These are phyloP conservation scores for Hydnomerulius pinastri DNA, from an alignment of 768 basidiomycete species.

Conservation along the genomic window DNA sequence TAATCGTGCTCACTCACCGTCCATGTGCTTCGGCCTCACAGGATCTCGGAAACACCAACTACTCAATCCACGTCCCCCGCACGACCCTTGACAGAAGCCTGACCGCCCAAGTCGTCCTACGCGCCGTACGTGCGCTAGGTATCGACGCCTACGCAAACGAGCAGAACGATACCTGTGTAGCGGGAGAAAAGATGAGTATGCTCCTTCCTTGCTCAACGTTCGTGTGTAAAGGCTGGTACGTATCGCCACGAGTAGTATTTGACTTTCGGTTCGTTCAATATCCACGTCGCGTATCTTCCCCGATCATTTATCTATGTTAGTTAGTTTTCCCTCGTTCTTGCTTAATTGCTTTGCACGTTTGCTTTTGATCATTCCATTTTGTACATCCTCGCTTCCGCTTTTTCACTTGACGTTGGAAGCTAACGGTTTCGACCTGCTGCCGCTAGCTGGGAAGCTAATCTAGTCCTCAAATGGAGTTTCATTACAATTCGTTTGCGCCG, in stretches of 20 bases:
- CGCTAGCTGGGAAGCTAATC: background rate
- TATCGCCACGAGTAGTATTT: conserved; percentile 35
- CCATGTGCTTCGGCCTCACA: conserved; percentile 31
- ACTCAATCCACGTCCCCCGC: conserved; percentile 89
- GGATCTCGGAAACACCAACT: conserved; percentile 98
- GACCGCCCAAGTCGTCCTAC: conserved; percentile 76
- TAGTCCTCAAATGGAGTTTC: too few relatives aligned
- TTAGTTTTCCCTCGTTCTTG: conserved; percentile 9
- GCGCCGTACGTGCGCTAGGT: conserved; percentile 75
- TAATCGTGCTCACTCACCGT: background rate
- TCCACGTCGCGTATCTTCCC: conserved; percentile 7
- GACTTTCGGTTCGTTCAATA: conserved; percentile 16
- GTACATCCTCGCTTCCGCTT: conserved; percentile 15
- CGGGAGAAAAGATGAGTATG: conserved; percentile 88
- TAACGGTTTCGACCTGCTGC: background rate
- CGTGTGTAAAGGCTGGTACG: too few relatives aligned
- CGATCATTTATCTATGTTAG: conserved; percentile 13
- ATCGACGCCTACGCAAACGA: conserved; percentile 82
- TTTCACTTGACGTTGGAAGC: conserved; percentile 6
- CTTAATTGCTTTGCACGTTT: conserved; percentile 20
- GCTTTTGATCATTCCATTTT: conserved; percentile 9
- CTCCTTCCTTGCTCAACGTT: too few relatives aligned
- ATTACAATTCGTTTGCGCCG: too few relatives aligned
- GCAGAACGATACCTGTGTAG: conserved; percentile 88
- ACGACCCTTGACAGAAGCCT: conserved; percentile 73